Conservation (phyloP, 768 basidiomycete genomes). For the Inosperma sp. region DNA sequence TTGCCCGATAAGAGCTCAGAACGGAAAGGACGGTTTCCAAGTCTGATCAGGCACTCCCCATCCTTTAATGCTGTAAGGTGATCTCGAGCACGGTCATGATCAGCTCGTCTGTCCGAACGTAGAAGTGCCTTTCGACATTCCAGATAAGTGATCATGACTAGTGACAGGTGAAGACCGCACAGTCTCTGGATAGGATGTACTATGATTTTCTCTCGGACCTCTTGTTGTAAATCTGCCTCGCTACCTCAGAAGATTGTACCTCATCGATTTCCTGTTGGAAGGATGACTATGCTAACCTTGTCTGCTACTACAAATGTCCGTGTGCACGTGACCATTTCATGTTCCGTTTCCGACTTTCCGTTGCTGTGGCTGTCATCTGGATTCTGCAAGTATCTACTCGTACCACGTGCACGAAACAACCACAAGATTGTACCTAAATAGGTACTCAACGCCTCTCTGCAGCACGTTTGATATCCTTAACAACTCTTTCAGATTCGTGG, state of each 20-base stretch:
- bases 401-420: too few relatives aligned
- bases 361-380: too few relatives aligned
- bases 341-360: too few relatives aligned
- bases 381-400: too few relatives aligned
- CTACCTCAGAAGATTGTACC: conserved; percentile 62
- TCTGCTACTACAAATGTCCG: too few relatives aligned
- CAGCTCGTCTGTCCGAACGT: conserved; percentile 36
- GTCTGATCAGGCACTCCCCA: conserved; percentile 72
- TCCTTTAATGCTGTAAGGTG: conserved; percentile 55
- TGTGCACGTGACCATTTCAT: too few relatives aligned
- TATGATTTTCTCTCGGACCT: conserved; percentile 53
- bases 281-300: conserved; percentile 52
- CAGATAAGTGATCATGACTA: too few relatives aligned
- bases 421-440: too few relatives aligned
- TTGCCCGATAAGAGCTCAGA: conserved; percentile 53
- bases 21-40: conserved; percentile 64
- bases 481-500: too few relatives aligned
- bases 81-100: conserved; percentile 57
- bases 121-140: conserved; percentile 38
- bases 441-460: too few relatives aligned
- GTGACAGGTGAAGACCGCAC: conserved; percentile 6
- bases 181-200: conserved; percentile 28
- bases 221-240: conserved; percentile 49
- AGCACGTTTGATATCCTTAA: too few relatives aligned
- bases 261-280: conserved; percentile 78